Conservation (phyloP, 257 asterid species). For the Forsythia suspensa region DNA sequence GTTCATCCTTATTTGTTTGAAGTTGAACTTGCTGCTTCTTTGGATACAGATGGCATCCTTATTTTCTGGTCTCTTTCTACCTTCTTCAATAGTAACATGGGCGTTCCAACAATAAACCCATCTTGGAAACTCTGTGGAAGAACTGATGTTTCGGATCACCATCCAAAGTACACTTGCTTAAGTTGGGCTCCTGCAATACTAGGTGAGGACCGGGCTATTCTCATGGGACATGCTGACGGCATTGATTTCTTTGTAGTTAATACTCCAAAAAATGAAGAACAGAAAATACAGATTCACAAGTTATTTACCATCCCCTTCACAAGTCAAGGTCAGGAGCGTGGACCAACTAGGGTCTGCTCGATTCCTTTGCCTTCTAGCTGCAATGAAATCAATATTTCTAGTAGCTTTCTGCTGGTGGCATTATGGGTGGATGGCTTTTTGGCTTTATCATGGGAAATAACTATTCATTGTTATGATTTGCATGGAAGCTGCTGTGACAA, state of each 20-base stretch:
- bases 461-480: constrained; percentile 51
- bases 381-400: constrained; percentile 43
- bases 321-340: constrained; percentile 40
- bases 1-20: constrained; percentile 70
- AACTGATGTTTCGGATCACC: constrained; percentile 33
- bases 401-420: constrained; percentile 76
- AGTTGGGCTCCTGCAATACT: constrained; percentile 75
- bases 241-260: constrained; percentile 63
- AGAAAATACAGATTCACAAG: constrained; percentile 40
- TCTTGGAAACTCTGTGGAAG: constrained; percentile 60
- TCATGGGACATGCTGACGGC: constrained; percentile 79
- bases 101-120: constrained; percentile 65
- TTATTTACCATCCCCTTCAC: constrained; percentile 60
- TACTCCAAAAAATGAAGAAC: constrained; percentile 38
- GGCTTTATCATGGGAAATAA: constrained; percentile 87
- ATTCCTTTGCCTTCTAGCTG: constrained; percentile 66
- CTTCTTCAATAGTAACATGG: constrained; percentile 52
- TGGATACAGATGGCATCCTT: constrained; percentile 70
- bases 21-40: constrained; percentile 77
- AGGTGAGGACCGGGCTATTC: constrained; percentile 52
- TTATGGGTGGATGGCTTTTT: constrained; percentile 64
- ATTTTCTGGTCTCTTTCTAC: constrained; percentile 76
- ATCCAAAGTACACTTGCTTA: constrained; percentile 70
- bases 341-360: constrained; percentile 56
- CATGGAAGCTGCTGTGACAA: constrained; percentile 36